Evolutionary conservation across 768 basidiomycete genomes (phyloP).

Genomic region (Russula compacta): DNA sequence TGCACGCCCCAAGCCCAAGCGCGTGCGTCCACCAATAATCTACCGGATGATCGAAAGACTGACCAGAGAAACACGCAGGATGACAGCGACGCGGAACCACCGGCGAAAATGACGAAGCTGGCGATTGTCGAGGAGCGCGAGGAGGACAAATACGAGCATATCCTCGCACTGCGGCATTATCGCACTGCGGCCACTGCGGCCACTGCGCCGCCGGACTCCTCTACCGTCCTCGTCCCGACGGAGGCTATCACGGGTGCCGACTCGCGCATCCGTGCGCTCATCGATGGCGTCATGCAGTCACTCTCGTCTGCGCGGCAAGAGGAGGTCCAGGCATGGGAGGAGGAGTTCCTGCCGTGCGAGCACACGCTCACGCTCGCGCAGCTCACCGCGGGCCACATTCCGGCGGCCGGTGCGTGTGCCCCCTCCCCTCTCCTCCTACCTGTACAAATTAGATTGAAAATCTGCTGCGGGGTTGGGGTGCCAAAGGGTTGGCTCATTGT

Average conservation of each 20-base stretch:
- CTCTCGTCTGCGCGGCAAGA: slow-evolving; percentile 86
- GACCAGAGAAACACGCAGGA: not conserved
- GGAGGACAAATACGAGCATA: slow-evolving; percentile 76
- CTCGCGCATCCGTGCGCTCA: slow-evolving; percentile 44
- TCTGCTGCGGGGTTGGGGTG: too few species aligned
- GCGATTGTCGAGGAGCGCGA: slow-evolving; percentile 82
- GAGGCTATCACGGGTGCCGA: slow-evolving; percentile 32
- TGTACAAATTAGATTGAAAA: not conserved
- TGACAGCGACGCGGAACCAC: slow-evolving; percentile 68
- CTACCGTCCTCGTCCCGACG: slow-evolving; percentile 33
- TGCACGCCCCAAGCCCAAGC: slow-evolving; percentile 49
- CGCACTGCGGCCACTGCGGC: slow-evolving; percentile 38
- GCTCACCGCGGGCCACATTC: slow-evolving; percentile 36
- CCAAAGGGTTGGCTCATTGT: slow-evolving; percentile 71
- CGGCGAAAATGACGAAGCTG: slow-evolving; percentile 81
- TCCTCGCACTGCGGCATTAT: slow-evolving; percentile 67
- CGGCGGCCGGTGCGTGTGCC: slow-evolving; percentile 39
- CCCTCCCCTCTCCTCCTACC: not conserved
- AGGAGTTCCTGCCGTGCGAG: slow-evolving; percentile 82
- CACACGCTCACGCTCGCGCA: slow-evolving; percentile 59
- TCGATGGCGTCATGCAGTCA: slow-evolving; percentile 65
- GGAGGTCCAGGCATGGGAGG: slow-evolving; percentile 97
- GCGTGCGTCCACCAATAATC: slow-evolving; percentile 42
- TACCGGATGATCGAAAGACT: not conserved
- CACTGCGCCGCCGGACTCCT: slow-evolving; percentile 23